These are phyloP conservation scores for Cladosporium austrohemisphaericum DNA, from an alignment of 2,329 filamentous ascomycete genomes.

Conservation along the genomic window DNA sequence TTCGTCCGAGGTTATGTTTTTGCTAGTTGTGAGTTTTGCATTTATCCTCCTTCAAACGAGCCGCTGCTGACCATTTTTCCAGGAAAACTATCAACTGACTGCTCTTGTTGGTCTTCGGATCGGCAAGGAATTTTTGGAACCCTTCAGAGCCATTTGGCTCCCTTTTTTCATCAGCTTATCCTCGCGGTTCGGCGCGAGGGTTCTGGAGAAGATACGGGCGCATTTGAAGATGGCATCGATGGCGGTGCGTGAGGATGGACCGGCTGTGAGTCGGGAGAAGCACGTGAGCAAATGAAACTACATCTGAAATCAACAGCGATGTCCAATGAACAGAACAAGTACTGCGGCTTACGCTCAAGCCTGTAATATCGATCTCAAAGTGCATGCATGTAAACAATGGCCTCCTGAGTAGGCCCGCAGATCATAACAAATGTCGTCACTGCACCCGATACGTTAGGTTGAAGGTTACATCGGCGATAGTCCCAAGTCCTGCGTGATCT, in stretches of 20 bases:
- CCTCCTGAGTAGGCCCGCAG: too few relatives aligned
- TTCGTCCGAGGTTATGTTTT: conserved; percentile 82
- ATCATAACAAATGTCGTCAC: conserved; percentile 11
- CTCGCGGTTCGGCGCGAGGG: not conserved
- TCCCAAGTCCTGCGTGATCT: not conserved
- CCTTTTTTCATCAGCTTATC: conserved; percentile 9
- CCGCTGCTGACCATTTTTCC: not conserved
- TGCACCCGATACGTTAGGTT: not conserved
- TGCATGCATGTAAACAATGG: not conserved
- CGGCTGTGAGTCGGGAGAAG: too few relatives aligned
- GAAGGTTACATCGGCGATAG: not conserved
- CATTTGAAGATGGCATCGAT: too few relatives aligned
- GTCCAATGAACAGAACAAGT: too few relatives aligned
- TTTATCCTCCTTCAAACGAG: not conserved
- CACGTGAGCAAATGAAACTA: too few relatives aligned
- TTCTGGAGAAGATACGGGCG: conserved; percentile 17
- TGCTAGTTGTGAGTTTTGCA: too few relatives aligned
- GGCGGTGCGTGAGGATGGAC: too few relatives aligned
- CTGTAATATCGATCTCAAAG: too few relatives aligned
- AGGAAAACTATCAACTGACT: conserved; percentile 74
- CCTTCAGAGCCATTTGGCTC: not conserved
- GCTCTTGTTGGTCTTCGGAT: conserved; percentile 65
- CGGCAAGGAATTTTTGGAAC: conserved; percentile 74
- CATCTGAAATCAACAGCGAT: not conserved
- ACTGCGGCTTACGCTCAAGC: too few relatives aligned